Conservation (phyloP, 2,329 filamentous ascomycete genomes). For the Cladosporium sp. region DNA sequence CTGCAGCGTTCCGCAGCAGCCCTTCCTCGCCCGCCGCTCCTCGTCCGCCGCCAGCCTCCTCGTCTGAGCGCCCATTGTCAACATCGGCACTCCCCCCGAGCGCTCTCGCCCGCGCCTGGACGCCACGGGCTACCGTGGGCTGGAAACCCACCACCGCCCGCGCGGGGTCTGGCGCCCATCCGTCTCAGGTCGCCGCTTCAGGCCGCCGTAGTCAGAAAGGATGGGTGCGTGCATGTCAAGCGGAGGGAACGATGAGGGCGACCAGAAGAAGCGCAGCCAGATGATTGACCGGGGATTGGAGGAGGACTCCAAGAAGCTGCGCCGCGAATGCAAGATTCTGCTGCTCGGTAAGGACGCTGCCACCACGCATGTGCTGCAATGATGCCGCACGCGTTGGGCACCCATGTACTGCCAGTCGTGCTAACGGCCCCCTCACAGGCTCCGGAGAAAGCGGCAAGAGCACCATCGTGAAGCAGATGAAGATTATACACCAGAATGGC, state of each 20-base stretch:
- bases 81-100: background rate
- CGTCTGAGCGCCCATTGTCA: slow-evolving; percentile 5
- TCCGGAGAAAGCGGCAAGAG: slow-evolving; percentile 98
- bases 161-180: slow-evolving; percentile 19
- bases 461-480: slow-evolving; percentile 99
- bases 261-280: slow-evolving; percentile 94
- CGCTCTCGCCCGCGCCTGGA: slow-evolving; percentile 8
- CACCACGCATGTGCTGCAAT: background rate
- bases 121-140: slow-evolving; percentile 5
- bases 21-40: background rate
- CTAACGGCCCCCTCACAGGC: slow-evolving; percentile 48
- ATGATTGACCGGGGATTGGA: slow-evolving; percentile 90
- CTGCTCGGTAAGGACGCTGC: slow-evolving; percentile 66
- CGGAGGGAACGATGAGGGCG: slow-evolving; percentile 73
- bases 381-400: background rate
- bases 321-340: slow-evolving; percentile 97
- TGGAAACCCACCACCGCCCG: slow-evolving; percentile 11
- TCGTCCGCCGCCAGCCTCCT: background rate
- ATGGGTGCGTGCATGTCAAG: slow-evolving; percentile 97
- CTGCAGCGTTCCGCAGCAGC: slow-evolving; percentile 2
- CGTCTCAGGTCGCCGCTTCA: slow-evolving; percentile 24
- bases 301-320: slow-evolving; percentile 86
- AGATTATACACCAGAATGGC: slow-evolving; percentile 97
- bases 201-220: slow-evolving; percentile 20
- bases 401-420: background rate